Evolutionary conservation across 2,329 filamentous ascomycete genomes (phyloP), one percentile per base, ranked within the genome.

Genomic region (Fusarium bulbicola): DNA sequence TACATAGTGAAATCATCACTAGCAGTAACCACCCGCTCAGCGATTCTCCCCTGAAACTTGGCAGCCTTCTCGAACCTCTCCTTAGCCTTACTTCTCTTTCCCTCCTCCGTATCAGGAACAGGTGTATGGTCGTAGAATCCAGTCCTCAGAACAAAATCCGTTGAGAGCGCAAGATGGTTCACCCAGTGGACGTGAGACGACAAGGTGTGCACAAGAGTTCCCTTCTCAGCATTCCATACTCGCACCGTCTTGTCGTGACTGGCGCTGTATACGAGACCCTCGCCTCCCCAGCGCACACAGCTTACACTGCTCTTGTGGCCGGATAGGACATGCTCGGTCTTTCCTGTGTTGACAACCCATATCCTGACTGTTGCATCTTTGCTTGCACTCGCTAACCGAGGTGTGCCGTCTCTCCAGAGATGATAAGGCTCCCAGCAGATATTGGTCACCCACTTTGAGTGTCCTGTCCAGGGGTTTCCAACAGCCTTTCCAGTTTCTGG

Each of bases 1-100:
- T 95, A 97, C 89, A 99, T 95, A 11, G 95, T 97, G 81, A 95
- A 97, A 81, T 99, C 96, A 79, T 98, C 96, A 74, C 92, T 95
- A 6, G 95, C 96, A 14, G 95, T 97, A 6, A 97, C 93, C 8
- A 98, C 84, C 34, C 93, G 90, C 84, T 99, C 96, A 3, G 93
- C 90, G 28, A 97, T 86, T 78, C 92, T 90, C 32, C 93, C 93
- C 72, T 92, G 90, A 34, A 95, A 87, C 5, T 87, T 93, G 10
- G 94, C 94, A 4, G 95, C 95, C 80, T 95, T 94, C 76, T 96
- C 91, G 79, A 97, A 98, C 32, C 95, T 89, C 75, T 92, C 89
- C 80, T 91, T 92, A 0, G 96, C 95, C 80, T 94, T 94, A 12
- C 86, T 85, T 21, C 92, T 84, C 82, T 92, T 95, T 52, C 88